A percentile compares a stretch with the other conserved stretches of the same genome.
phyloP scores from a whole-genome alignment of 495 filamentous ascomycete species.

The Penicillium coffeae region DNA sequence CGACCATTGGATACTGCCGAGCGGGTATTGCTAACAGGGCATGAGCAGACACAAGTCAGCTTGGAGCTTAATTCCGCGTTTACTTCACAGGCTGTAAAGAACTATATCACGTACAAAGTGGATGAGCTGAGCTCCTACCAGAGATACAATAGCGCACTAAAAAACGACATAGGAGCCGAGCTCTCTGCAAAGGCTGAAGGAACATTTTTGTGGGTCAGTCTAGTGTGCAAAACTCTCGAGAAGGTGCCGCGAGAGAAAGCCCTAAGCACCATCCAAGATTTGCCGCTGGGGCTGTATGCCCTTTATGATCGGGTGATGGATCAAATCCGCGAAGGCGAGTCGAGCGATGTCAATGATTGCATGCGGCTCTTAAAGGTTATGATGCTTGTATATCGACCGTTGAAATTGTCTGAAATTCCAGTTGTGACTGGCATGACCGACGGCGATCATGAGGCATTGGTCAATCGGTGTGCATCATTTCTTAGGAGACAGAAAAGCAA shows the following conservation, averaged over 20 bases:
- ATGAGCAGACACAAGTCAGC: slow-evolving; percentile 10
- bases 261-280: slow-evolving; percentile 3
- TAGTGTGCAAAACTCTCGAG: slow-evolving; percentile 20
- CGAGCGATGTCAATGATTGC: neutral
- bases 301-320: slow-evolving; percentile 11
- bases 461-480: slow-evolving; percentile 13
- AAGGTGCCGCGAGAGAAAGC: neutral
- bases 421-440: neutral
- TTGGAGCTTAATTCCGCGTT: slow-evolving; percentile 18
- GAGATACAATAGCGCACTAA: neutral
- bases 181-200: slow-evolving; percentile 18
- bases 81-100: slow-evolving; percentile 10
- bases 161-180: neutral
- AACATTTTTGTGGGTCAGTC: slow-evolving; percentile 32
- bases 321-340: neutral
- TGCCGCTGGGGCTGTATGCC: slow-evolving; percentile 4
- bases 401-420: neutral
- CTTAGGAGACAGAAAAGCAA: slow-evolving; percentile 9
- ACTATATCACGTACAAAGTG: slow-evolving; percentile 30
- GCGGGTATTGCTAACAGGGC: slow-evolving; percentile 5
- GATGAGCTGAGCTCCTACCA: slow-evolving; percentile 6
- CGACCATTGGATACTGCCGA: slow-evolving; percentile 18
- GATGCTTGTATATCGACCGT: neutral
- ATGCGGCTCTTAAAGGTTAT: neutral
- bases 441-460: neutral